These are phyloP conservation scores for Aspergillus candidus DNA, from an alignment of 2,329 filamentous ascomycete genomes.

Conservation along the genomic window DNA sequence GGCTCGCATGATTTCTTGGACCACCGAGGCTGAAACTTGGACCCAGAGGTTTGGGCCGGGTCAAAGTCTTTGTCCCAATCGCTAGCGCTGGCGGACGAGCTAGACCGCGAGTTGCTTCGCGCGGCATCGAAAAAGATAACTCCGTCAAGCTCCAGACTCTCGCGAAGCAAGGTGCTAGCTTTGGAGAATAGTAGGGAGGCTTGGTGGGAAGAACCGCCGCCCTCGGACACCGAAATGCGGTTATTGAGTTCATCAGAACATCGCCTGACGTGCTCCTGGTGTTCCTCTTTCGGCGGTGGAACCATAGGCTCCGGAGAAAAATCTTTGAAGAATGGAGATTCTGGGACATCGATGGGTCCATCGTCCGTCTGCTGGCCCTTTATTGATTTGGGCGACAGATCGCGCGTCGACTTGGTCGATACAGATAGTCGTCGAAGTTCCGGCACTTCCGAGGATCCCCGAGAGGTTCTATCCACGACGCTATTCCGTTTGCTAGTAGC, in stretches of 20 bases:
- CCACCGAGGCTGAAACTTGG: slow-evolving; percentile 9
- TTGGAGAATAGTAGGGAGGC: slow-evolving; percentile 33
- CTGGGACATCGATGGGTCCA: background rate
- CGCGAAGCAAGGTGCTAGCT: slow-evolving; percentile 38
- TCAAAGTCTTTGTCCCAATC: slow-evolving; percentile 11
- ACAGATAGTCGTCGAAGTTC: slow-evolving; percentile 2
- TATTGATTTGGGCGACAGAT: background rate
- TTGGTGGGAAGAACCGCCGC: slow-evolving; percentile 4
- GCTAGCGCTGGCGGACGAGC: slow-evolving; percentile 7
- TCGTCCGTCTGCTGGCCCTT: background rate
- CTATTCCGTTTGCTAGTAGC: background rate
- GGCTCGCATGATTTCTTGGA: slow-evolving; percentile 12
- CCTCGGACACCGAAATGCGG: slow-evolving; percentile 10
- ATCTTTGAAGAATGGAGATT: slow-evolving; percentile 3
- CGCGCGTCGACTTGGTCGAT: background rate
- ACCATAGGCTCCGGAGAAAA: background rate
- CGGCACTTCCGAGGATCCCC: slow-evolving; percentile 3
- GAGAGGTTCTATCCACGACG: background rate
- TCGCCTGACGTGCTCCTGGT: slow-evolving; percentile 8
- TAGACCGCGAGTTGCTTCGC: slow-evolving; percentile 15
- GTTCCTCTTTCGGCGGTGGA: background rate
- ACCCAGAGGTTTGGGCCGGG: slow-evolving; percentile 2
- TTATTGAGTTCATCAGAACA: slow-evolving; percentile 8
- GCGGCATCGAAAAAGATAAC: slow-evolving; percentile 23
- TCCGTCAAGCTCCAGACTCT: slow-evolving; percentile 37